Percentiles rank a stretch among this genome's conserved stretches.
These are phyloP conservation scores for Closterium sp. DNA, from an alignment of 139 green algal species.

Conservation along the genomic window DNA sequence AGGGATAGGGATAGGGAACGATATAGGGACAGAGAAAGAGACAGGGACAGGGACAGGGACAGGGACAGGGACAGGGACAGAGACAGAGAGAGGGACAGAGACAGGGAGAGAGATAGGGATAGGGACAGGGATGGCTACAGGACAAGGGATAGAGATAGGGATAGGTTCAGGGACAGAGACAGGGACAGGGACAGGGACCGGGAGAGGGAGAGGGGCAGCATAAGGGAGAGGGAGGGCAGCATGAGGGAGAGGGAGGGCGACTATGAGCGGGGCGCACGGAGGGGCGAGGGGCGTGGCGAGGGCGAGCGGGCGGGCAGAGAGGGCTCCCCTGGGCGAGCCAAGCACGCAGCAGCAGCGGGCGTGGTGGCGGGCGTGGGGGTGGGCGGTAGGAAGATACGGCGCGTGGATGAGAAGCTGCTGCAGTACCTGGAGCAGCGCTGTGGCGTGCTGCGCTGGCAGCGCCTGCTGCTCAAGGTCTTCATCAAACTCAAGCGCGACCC, in stretches of 20 bases:
- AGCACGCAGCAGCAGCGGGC: not conserved
- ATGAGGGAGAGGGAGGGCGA: not conserved
- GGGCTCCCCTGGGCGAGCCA: not conserved
- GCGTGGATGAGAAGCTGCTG: not conserved
- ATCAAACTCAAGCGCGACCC: not conserved
- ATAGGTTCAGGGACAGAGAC: not conserved
- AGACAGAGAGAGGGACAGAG: too few relatives aligned
- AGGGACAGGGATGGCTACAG: too few relatives aligned
- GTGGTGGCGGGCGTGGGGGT: not conserved
- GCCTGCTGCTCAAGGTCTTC: conserved; percentile 7
- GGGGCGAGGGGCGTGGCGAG: not conserved
- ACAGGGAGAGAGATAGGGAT: too few relatives aligned
- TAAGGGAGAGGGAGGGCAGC: not conserved
- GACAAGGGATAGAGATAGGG: too few relatives aligned
- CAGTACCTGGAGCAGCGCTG: conserved; percentile 1
- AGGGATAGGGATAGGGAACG: too few relatives aligned
- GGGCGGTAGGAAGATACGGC: not conserved
- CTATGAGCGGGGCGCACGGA: not conserved
- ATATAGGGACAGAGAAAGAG: too few relatives aligned
- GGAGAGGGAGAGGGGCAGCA: not conserved
- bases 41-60: too few relatives aligned
- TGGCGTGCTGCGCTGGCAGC: conserved; percentile 3
- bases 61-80: too few relatives aligned
- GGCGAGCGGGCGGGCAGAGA: not conserved
- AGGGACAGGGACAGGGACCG: not conserved